Base-by-base conservation (phyloP, 1,284 basidiomycete genomes). In the Sanguinoderma infundibulare region DNA sequence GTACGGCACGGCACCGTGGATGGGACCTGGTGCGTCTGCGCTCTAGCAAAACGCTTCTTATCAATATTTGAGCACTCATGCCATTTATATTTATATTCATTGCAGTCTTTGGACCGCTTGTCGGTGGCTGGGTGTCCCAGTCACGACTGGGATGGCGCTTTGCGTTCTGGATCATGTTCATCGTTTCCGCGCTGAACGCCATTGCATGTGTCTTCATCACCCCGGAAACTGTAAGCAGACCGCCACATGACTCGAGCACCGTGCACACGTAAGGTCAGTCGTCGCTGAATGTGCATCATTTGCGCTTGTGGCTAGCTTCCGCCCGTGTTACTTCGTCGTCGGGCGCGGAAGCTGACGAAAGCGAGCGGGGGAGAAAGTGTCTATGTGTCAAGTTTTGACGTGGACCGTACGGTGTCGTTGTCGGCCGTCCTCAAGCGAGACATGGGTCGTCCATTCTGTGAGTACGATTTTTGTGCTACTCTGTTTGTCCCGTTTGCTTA, bases 81-180 rank as follows among this genome's bases (percentile, higher is more conserved):
- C 36, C 20, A 15, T 34, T 15, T n/a, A n/a, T n/a, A n/a, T n/a
- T n/a, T n/a, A n/a, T n/a, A n/a, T n/a, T 5, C n/a, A 12, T 38
- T n/a, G n/a, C n/a, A 32, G 83, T 87, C 9, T 75, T 85, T 39
- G 86, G 89, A 0, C 88, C 88, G 1, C 83, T 90, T 47, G 82
- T 87, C 22, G 87, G 89, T 22, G 88, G 88, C 22, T 89, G 81
- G 70, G 79, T 86, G 14, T 81, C 79, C n/a, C 72, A 84, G 62
- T 79, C 77, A 28, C 76, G 70, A 40, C 75, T 83, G 6, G 84
- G 83, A 12, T 92, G 87, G 87, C 79, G 85, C 38, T 89, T 89
- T 75, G 85, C 87, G 50, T 91, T 92, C 73, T 90, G 88, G 87
- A 76, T 91, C 51, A 85, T 90, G 78, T 81, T 87, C 67, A 83